Evolutionary conservation across 352 stramenopile genomes (phyloP).

Genomic region (Pythium aquatile): DNA sequence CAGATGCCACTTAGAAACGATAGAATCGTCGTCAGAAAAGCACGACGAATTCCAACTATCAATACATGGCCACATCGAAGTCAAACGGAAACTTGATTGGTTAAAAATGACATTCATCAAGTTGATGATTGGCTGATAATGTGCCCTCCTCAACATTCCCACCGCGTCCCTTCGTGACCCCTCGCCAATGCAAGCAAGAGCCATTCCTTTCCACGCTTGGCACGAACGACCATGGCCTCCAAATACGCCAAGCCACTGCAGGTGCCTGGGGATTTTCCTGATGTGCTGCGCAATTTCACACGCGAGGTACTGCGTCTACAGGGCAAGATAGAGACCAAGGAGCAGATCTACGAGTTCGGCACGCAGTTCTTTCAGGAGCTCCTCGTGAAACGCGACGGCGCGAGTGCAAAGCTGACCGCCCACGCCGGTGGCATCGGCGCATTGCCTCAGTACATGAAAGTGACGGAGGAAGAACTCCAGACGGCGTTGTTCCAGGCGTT

Average conservation of each 20-base stretch:
- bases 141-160: neutral
- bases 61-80: too few relatives aligned
- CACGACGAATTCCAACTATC: too few relatives aligned
- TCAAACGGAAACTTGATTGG: neutral
- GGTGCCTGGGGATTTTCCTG: conserved; percentile 67
- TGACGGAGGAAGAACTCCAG: conserved; percentile 60
- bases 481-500: conserved; percentile 43
- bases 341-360: conserved; percentile 78
- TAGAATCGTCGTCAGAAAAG: too few relatives aligned
- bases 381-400: conserved; percentile 36
- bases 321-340: conserved; percentile 74
- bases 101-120: neutral
- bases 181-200: neutral
- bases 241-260: conserved; percentile 84
- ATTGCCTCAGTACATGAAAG: conserved; percentile 50
- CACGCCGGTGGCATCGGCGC: neutral
- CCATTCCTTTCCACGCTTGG: neutral
- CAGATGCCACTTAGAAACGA: too few relatives aligned
- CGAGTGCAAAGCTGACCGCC: conserved; percentile 13
- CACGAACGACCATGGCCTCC: conserved; percentile 51
- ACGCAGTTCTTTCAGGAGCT: conserved; percentile 72
- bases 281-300: conserved; percentile 71
- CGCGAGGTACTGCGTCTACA: conserved; percentile 83
- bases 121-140: neutral
- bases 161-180: conserved; percentile 5